Evolutionary conservation across 352 stramenopile genomes (phyloP), one percentile per base, ranked within the genome.

Genomic region (Globisporangium camurandrum): DNA sequence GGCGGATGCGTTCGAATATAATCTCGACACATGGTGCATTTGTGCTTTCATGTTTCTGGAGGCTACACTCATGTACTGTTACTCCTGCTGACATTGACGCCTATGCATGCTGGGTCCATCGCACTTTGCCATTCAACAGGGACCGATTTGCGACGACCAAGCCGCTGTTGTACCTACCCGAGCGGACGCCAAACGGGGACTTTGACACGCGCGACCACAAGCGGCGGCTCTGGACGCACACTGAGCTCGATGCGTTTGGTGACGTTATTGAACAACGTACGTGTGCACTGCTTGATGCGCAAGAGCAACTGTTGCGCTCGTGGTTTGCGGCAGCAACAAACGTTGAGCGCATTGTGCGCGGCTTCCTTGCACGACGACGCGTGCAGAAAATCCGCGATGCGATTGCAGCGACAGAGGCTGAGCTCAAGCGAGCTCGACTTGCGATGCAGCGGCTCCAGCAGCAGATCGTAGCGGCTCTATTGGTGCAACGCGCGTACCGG

Each of bases 161-260:
- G 1, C 57, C 71, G 12, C 37, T 71, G 46, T 8, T 86, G 22
- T 84, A 86, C 51, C 58, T 88, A 5, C 67, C 72, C 12, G 59
- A 68, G 49, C 60, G 74, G 23, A 55, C 52, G 42, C 41, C 71
- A 10, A 63, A 71, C 23, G 45, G 39, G 17, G 67, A 84, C 37
- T 74, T 73, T 54, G 69, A 81, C 39, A 44, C 38, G 1, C 59
- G 54, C 10, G 61, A 80, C 27, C 48, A 30, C n/a, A 39, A 38
- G 2, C 68, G 64, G 7, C 64, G 60, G n/a, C 58, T 84, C 14
- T 86, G 71, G 74, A 74, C 68, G 0, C 50, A 57, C 17, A 46
- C 64, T 17, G 57, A 88, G 45, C 68, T 86, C 12, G 28, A 63
- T 22, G 17, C 3, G 14, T 86, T 85, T 37, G 61, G 60, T 28